Base-by-base conservation (phyloP, 78 protist genomes). In the Ministeria vibrans region DNA sequence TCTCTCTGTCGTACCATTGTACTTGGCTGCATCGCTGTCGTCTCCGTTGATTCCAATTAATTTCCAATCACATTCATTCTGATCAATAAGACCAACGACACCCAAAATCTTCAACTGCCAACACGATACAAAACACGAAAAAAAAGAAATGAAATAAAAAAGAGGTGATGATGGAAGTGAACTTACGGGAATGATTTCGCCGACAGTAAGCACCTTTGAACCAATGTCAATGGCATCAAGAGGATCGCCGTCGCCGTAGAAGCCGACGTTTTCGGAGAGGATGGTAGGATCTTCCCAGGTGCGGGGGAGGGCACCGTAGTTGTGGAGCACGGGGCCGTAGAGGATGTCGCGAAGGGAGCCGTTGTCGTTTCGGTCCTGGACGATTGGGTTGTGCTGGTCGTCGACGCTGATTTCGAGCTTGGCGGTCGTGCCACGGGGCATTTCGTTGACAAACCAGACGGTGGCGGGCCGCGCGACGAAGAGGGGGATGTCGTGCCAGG, bases 231-330 rank as follows among this genome's bases (percentile, higher is more conserved):
- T 49, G 22, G 78, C 84, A 72, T 87, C 91, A 13, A 87, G n/a
- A 32, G 91, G 91, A 68, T 87, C 91, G 77, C 69, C 66, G 85
- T 87, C 91, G 41, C 91, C 91, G 38, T 28, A 30, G 45, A 39
- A 1, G 25, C 51, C 68, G 41, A 34, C n/a, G 25, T 4, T 66
- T 18, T 18, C 55, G 30, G 41, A 70, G 49, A 28, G 43, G 45
- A 51, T 49, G 80, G 38, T 45, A 7, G 91, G 91, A 51, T 83
- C 88, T 55, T 87, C 91, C 84, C 85, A 87, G 32, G 91, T 87
- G 64, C 78, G 88, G 30, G 91, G 91, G n/a, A 87, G 64, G 82
- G 82, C 59, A 75, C 91, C 91, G 75, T 87, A 87, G 82, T 87
- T 87, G 87, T 83, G 81, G 55, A 87, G 77, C 72, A 80, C 77